Evolutionary conservation across 306 rosid genomes (phyloP).

Genomic region (Comarum palustre): DNA sequence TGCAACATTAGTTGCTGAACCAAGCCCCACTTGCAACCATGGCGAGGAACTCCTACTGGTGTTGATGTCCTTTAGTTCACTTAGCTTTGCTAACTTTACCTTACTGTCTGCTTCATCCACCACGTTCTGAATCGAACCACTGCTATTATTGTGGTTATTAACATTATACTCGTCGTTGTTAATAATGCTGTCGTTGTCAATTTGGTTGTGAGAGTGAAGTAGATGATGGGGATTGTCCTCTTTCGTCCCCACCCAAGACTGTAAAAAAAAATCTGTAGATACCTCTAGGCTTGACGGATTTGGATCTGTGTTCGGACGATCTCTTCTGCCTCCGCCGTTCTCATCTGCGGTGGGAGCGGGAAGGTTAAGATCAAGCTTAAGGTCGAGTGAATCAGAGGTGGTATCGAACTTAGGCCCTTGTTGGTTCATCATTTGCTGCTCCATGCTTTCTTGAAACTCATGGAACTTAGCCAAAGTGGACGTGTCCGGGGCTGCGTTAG

Average conservation of each 20-base stretch:
- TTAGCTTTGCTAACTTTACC: conserved; percentile 72
- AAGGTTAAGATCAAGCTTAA: conserved; percentile 78
- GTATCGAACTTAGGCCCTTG: conserved; percentile 45
- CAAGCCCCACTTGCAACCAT: conserved; percentile 93
- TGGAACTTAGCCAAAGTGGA: conserved; percentile 61
- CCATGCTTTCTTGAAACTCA: conserved; percentile 58
- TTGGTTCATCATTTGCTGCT: conserved; percentile 29
- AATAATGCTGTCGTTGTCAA: conserved; percentile 26
- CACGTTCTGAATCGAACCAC: conserved; percentile 39
- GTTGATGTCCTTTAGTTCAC: conserved; percentile 75
- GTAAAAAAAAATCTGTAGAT: conserved; percentile 53
- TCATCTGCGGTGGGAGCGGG: conserved; percentile 51
- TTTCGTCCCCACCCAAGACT: conserved; percentile 51
- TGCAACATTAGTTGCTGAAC: conserved; percentile 63
- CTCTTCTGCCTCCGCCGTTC: conserved; percentile 7
- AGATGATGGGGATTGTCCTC: conserved; percentile 32
- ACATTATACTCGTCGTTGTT: conserved; percentile 22
- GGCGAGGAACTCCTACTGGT: conserved; percentile 64
- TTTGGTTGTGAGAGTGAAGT: conserved; percentile 19
- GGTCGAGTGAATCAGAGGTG: conserved; percentile 48
- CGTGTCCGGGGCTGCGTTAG: conserved; percentile 47
- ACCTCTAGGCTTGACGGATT: conserved; percentile 24
- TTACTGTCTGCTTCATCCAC: conserved; percentile 77
- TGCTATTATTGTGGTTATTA: conserved; percentile 20
- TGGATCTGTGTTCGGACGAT: not conserved